Evolutionary conservation across 768 basidiomycete genomes (phyloP).

Genomic region (Serendipita sp.): DNA sequence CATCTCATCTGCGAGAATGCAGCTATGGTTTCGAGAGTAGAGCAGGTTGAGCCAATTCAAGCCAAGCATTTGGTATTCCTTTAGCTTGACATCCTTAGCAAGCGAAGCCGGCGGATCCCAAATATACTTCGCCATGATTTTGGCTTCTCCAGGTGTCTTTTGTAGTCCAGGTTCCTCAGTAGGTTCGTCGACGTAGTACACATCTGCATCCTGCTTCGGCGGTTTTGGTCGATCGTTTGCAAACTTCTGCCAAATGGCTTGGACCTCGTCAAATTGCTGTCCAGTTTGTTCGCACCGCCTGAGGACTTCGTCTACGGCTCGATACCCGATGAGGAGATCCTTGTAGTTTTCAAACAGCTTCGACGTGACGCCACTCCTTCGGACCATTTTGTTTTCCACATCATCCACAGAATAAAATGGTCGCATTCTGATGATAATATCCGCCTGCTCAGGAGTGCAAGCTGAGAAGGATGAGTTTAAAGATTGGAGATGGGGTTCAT

Average conservation of each 20-base stretch:
- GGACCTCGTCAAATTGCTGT: constrained; percentile 48
- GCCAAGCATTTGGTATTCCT: constrained; percentile 96
- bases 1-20: constrained; percentile 99
- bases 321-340: constrained; percentile 70
- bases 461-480: constrained; percentile 13
- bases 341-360: constrained; percentile 84
- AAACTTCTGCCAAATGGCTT: constrained; percentile 54
- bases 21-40: constrained; percentile 65
- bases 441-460: constrained; percentile 68
- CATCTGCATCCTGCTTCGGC: constrained; percentile 27
- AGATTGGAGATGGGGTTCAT: neutral
- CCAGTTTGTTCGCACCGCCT: constrained; percentile 83
- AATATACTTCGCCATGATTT: constrained; percentile 35
- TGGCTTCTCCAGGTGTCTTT: constrained; percentile 13
- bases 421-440: constrained; percentile 57
- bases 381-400: constrained; percentile 56
- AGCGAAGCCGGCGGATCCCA: constrained; percentile 56
- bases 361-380: constrained; percentile 75
- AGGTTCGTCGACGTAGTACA: constrained; percentile 14
- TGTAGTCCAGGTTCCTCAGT: constrained; percentile 8
- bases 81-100: constrained; percentile 54
- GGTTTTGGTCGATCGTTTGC: constrained; percentile 21
- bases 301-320: constrained; percentile 76
- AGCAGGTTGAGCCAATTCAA: constrained; percentile 92
- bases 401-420: constrained; percentile 70